Evolutionary conservation across 768 basidiomycete genomes (phyloP).

Genomic region (Naganishia antarctica): DNA sequence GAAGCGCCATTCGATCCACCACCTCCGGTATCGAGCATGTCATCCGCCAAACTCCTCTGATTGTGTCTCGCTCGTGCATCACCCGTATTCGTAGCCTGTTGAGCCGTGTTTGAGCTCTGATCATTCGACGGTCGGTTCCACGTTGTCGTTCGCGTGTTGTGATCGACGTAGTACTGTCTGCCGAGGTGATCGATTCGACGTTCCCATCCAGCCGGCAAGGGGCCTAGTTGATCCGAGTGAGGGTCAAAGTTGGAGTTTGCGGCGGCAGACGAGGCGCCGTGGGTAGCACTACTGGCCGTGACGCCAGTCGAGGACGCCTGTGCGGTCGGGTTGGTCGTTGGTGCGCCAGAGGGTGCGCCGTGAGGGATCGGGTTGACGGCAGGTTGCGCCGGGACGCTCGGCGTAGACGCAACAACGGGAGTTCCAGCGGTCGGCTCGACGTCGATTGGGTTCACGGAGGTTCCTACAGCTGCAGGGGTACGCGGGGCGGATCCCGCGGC

Average conservation of each 20-base stretch:
- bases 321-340: slow-evolving; percentile 42
- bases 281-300: slow-evolving; percentile 33
- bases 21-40: slow-evolving; percentile 49
- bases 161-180: slow-evolving; percentile 96
- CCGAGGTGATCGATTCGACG: slow-evolving; percentile 93
- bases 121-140: slow-evolving; percentile 88
- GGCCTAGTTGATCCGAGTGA: slow-evolving; percentile 86
- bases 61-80: slow-evolving; percentile 50
- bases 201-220: slow-evolving; percentile 90
- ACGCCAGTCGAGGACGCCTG: slow-evolving; percentile 43
- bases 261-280: slow-evolving; percentile 43
- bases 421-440: slow-evolving; percentile 8
- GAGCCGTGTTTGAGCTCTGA: slow-evolving; percentile 66
- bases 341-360: slow-evolving; percentile 30
- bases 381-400: slow-evolving; percentile 42
- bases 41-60: slow-evolving; percentile 49
- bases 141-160: slow-evolving; percentile 93
- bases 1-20: slow-evolving; percentile 50
- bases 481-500: slow-evolving; percentile 30
- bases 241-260: slow-evolving; percentile 82
- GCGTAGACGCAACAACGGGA: slow-evolving; percentile 31
- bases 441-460: slow-evolving; percentile 26
- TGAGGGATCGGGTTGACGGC: slow-evolving; percentile 46
- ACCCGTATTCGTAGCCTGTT: slow-evolving; percentile 43
- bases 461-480: slow-evolving; percentile 34